These are phyloP conservation scores for Phaeosphaeria sp. DNA, from an alignment of 2,329 filamentous ascomycete species.

Conservation along the genomic window DNA sequence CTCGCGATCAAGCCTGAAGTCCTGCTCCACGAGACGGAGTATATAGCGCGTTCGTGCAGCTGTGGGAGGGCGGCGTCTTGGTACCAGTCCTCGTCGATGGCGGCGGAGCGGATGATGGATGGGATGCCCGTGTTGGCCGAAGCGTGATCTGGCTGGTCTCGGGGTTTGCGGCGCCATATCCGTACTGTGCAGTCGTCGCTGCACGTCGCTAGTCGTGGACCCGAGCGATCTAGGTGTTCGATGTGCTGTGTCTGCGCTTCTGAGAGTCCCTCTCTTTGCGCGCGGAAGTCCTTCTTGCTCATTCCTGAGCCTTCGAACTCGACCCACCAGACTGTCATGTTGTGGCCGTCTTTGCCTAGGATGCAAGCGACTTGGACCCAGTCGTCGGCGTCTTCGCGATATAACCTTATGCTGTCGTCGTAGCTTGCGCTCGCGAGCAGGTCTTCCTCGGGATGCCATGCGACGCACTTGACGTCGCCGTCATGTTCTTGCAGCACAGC, in stretches of 20 bases:
- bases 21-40: constrained; percentile 84
- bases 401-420: constrained; percentile 88
- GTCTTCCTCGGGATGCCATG: constrained; percentile 84
- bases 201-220: constrained; percentile 75
- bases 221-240: constrained; percentile 48
- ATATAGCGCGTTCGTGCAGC: constrained; percentile 80
- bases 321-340: constrained; percentile 87
- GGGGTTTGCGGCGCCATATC: constrained; percentile 74
- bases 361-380: constrained; percentile 90
- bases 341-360: constrained; percentile 82
- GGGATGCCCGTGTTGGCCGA: constrained; percentile 70
- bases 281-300: constrained; percentile 32
- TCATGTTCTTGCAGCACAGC: constrained; percentile 94
- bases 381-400: constrained; percentile 90
- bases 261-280: constrained; percentile 28
- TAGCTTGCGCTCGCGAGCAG: constrained; percentile 91
- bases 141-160: constrained; percentile 56
- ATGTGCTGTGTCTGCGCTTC: constrained; percentile 46
- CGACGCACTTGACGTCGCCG: constrained; percentile 91
- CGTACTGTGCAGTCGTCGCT: constrained; percentile 83
- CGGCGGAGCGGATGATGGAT: constrained; percentile 81
- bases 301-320: constrained; percentile 65
- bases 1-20: constrained; percentile 81
- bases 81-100: constrained; percentile 81
- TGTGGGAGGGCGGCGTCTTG: constrained; percentile 78